phyloP scores from a whole-genome alignment of 192 early-diverging fungal species.

The Irineochytrium annulatum region DNA sequence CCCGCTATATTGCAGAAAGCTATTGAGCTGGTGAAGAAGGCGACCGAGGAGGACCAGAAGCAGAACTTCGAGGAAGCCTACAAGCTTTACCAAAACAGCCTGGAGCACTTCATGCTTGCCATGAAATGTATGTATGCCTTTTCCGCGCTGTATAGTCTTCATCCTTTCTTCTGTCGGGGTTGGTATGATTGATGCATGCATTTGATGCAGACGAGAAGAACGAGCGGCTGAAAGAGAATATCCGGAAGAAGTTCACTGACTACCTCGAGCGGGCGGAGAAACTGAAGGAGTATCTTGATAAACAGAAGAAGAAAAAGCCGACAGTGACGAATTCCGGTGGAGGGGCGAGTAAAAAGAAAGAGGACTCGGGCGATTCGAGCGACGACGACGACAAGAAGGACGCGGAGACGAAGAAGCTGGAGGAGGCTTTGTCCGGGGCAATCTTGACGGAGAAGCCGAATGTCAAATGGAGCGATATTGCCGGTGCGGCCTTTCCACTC shows the following conservation, averaged over 20 bases:
- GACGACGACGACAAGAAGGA: conserved; percentile 63
- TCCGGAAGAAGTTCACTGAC: conserved; percentile 86
- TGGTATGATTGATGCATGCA: background rate
- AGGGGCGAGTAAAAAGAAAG: conserved; percentile 22
- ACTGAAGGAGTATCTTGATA: conserved; percentile 80
- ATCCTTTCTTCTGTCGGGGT: conserved; percentile 1
- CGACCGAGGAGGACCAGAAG: conserved; percentile 86
- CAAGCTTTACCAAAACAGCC: conserved; percentile 76
- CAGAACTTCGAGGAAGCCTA: conserved; percentile 90
- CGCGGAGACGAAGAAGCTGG: conserved; percentile 75
- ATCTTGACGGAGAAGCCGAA: conserved; percentile 96
- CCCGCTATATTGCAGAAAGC: conserved; percentile 57
- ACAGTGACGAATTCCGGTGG: conserved; percentile 57
- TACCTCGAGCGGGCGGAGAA: conserved; percentile 92
- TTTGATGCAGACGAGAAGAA: conserved; percentile 83
- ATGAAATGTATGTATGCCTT: conserved; percentile 75
- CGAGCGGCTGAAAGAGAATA: conserved; percentile 74
- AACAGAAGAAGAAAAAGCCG: conserved; percentile 64
- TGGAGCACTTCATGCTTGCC: conserved; percentile 93
- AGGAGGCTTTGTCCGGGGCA: conserved; percentile 57
- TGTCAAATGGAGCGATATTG: conserved; percentile 95
- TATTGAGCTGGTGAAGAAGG: conserved; percentile 86
- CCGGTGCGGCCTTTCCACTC: too few relatives aligned
- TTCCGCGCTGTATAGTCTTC: background rate
- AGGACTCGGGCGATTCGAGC: conserved; percentile 28